Evolutionary conservation across 495 filamentous ascomycete genomes (phyloP).

Genomic region (Hyaloscypha variabilis): DNA sequence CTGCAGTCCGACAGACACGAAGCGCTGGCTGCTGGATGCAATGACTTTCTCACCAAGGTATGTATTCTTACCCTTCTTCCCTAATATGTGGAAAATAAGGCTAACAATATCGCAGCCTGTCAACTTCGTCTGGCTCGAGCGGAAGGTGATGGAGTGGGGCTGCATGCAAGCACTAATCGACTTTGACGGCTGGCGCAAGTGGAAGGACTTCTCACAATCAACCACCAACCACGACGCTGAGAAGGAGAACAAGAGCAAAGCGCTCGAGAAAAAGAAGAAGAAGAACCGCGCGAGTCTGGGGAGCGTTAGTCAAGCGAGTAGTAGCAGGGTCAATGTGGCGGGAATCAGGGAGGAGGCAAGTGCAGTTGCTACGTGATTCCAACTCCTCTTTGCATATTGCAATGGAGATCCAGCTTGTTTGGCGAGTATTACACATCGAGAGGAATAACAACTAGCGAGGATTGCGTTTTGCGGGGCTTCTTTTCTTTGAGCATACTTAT

Average conservation of each 20-base stretch:
- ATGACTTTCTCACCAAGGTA: slow-evolving; percentile 98
- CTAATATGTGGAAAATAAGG: slow-evolving; percentile 3
- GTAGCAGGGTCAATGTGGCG: not conserved
- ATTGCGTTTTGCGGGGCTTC: too few species aligned
- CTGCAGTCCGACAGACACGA: slow-evolving; percentile 95
- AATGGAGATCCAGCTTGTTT: too few species aligned
- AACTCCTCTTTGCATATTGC: too few species aligned
- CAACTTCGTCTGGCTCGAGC: slow-evolving; percentile 95
- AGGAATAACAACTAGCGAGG: too few species aligned
- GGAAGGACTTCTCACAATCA: slow-evolving; percentile 73
- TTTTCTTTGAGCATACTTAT: too few species aligned
- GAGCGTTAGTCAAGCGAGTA: slow-evolving; percentile 5
- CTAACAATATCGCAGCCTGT: slow-evolving; percentile 65
- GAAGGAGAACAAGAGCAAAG: slow-evolving; percentile 12
- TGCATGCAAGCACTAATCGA: slow-evolving; percentile 99
- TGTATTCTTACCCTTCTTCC: slow-evolving; percentile 26
- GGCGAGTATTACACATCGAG: too few species aligned
- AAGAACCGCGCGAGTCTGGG: slow-evolving; percentile 22
- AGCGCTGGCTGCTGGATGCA: slow-evolving; percentile 92
- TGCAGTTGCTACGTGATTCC: not conserved
- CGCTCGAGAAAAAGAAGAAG: slow-evolving; percentile 22
- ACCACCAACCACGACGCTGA: slow-evolving; percentile 4
- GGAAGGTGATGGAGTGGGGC: slow-evolving; percentile 99
- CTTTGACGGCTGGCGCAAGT: slow-evolving; percentile 97
- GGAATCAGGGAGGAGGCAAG: slow-evolving; percentile 19